Evolutionary conservation across 306 rosid genomes (phyloP), one percentile per base, ranked within the genome.

Genomic region (Casuarina glauca): DNA sequence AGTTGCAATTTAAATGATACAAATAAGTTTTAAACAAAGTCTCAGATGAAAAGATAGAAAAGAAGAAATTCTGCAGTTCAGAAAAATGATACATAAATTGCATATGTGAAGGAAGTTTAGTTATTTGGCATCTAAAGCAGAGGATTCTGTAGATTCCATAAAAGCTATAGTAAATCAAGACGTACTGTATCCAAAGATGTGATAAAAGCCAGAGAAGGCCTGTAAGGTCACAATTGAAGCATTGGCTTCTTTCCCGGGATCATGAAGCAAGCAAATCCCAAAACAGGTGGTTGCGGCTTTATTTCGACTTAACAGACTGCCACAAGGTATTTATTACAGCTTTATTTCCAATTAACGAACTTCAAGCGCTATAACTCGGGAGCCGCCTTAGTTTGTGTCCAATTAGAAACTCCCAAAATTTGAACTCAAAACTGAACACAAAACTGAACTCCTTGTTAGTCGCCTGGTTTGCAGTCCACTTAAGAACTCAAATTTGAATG

Each of bases 211-310:
- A 42, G 51, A 17, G 50, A 20, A 66, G 97, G 89, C 91, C 62
- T 69, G 92, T 69, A 95, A 85, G 76, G 88, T 87, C 71, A 95
- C 86, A 74, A 84, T 52, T 38, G 96, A 93, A 81, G 97, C 95
- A 88, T 77, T 61, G 58, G 99, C 97, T 88, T 95, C 99, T 90
- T 93, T 92, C 99, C 99, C 92, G 55, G 97, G 99, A 73, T 97
- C 99, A 42, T 92, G 99, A 84, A 95, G 97, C 99, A 95, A 92
- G 81, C 92, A 26, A 26, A 26, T 26, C 32, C 32, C 32, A 1
- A 1, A 26, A 20, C 26, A 26, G 32, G 32, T 26, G 26, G 32
- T 26, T 1, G 32, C 32, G 32, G 32, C 32, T 26, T 26, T 26
- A 26, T 26, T 26, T 26, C 32, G 32, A 26, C 32, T 26, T 26